Evolutionary conservation across 805 yeast genomes (phyloP).

Genomic region (Wickerhamomyces bovis): DNA sequence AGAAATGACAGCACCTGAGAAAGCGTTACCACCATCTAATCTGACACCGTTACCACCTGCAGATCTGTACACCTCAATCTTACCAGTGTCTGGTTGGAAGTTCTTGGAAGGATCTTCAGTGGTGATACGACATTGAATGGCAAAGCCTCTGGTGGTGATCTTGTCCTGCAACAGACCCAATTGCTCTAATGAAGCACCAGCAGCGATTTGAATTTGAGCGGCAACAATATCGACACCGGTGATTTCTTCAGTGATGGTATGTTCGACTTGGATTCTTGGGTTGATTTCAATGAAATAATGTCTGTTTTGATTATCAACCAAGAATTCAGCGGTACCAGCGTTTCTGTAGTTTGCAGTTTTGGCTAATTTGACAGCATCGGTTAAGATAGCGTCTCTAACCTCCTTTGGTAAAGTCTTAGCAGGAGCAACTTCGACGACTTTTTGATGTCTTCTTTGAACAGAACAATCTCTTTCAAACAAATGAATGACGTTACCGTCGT

Average conservation of each 20-base stretch:
- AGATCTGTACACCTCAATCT: slow-evolving; percentile 94
- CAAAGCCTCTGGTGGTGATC: slow-evolving; percentile 94
- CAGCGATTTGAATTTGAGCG: slow-evolving; percentile 98
- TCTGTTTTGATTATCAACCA: slow-evolving; percentile 88
- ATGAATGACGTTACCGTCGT: slow-evolving; percentile 91
- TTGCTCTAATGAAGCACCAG: slow-evolving; percentile 91
- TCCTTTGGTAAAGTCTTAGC: slow-evolving; percentile 80
- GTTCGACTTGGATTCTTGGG: slow-evolving; percentile 98
- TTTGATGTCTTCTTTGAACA: slow-evolving; percentile 99
- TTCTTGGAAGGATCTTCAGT: slow-evolving; percentile 96
- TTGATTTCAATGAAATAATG: slow-evolving; percentile 97
- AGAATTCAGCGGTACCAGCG: slow-evolving; percentile 98
- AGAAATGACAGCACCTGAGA: slow-evolving; percentile 92
- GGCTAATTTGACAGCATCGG: slow-evolving; percentile 93
- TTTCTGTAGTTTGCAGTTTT: slow-evolving; percentile 83
- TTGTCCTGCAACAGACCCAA: slow-evolving; percentile 91
- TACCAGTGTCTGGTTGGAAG: slow-evolving; percentile 98
- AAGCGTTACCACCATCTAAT: slow-evolving; percentile 97
- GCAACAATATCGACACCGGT: slow-evolving; percentile 98
- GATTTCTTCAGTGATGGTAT: slow-evolving; percentile 97
- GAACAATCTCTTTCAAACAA: slow-evolving; percentile 97
- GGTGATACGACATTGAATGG: slow-evolving; percentile 98
- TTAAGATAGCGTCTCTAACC: slow-evolving; percentile 86
- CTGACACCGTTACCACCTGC: slow-evolving; percentile 99
- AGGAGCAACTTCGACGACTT: slow-evolving; percentile 97